These are phyloP conservation scores for Colletotrichum acutatum DNA, from an alignment of 2,329 filamentous ascomycete genomes.

Conservation along the genomic window DNA sequence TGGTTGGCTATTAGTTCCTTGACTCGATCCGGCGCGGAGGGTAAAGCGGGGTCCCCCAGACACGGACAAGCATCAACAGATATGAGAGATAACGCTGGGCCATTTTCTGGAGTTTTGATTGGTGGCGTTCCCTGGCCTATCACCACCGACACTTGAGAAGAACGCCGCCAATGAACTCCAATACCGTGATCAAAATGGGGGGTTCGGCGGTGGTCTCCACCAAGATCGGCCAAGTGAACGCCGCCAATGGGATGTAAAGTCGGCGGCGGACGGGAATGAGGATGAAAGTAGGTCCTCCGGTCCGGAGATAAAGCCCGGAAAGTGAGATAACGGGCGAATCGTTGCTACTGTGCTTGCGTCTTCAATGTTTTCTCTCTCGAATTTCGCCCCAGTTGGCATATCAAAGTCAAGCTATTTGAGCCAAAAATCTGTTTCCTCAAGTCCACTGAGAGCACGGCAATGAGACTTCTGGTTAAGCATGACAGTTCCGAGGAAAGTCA, in stretches of 20 bases:
- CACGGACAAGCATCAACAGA: neutral
- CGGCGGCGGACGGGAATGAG: neutral
- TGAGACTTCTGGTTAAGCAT: too few species aligned
- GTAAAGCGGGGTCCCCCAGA: conserved; percentile 8
- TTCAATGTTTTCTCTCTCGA: neutral
- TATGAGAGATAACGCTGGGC: conserved; percentile 38
- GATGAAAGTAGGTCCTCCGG: neutral
- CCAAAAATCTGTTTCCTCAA: too few species aligned
- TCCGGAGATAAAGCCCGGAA: neutral
- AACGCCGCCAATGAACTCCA: conserved; percentile 24
- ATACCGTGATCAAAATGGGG: conserved; percentile 15
- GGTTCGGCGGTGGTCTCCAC: neutral
- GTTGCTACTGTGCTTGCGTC: too few species aligned
- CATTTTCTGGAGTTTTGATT: conserved; percentile 28
- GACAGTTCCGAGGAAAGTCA: neutral
- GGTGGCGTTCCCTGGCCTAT: conserved; percentile 36
- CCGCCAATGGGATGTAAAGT: conserved; percentile 13
- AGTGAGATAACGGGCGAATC: too few species aligned
- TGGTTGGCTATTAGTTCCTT: neutral
- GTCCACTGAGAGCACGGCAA: too few species aligned
- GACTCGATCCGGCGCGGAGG: conserved; percentile 16
- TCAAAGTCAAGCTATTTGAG: too few species aligned
- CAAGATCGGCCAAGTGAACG: conserved; percentile 19
- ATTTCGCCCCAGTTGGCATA: too few species aligned
- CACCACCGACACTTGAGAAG: neutral